These are phyloP conservation scores for Ambrosia artemisiifolia DNA, from an alignment of 129 eudicot genomes.

Conservation along the genomic window DNA sequence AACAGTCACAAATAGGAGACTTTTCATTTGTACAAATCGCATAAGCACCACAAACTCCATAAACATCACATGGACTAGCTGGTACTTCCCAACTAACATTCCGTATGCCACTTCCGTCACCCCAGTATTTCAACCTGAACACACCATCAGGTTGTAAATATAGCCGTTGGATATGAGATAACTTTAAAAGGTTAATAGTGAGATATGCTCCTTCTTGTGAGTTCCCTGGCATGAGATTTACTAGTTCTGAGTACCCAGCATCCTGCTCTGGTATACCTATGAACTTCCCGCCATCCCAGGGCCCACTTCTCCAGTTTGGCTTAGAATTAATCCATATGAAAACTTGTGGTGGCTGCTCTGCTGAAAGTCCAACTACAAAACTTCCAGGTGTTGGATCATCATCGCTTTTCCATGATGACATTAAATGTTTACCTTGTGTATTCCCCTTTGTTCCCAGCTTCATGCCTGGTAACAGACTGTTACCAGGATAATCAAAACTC, in stretches of 20 bases:
- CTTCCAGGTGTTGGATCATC: conserved; percentile 29
- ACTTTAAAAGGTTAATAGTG: background rate
- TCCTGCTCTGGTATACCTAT: conserved; percentile 18
- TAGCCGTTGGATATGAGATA: conserved; percentile 6
- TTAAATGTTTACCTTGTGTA: conserved; percentile 2
- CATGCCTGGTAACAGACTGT: conserved; percentile 34
- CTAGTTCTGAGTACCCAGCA: conserved; percentile 10
- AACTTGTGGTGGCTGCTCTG: conserved; percentile 24
- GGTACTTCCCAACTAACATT: conserved; percentile 16
- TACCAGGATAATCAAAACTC: conserved; percentile 40
- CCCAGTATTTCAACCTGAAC: background rate
- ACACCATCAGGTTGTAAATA: conserved; percentile 12
- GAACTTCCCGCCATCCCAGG: conserved; percentile 36
- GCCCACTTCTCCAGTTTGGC: conserved; percentile 31
- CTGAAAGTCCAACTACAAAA: conserved; percentile 19
- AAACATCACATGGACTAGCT: conserved; percentile 27
- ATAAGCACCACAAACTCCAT: conserved; percentile 39
- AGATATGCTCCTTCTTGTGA: conserved; percentile 22
- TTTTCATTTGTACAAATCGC: conserved; percentile 24
- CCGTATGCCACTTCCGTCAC: conserved; percentile 12
- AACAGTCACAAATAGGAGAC: conserved; percentile 32
- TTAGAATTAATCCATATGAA: conserved; percentile 9
- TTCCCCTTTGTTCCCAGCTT: conserved; percentile 7
- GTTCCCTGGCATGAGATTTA: conserved; percentile 18
- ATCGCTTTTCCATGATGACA: conserved; percentile 31